Evolutionary conservation across 2,329 filamentous ascomycete species (phyloP).

Genomic region (Phaeoacremonium minimum): DNA sequence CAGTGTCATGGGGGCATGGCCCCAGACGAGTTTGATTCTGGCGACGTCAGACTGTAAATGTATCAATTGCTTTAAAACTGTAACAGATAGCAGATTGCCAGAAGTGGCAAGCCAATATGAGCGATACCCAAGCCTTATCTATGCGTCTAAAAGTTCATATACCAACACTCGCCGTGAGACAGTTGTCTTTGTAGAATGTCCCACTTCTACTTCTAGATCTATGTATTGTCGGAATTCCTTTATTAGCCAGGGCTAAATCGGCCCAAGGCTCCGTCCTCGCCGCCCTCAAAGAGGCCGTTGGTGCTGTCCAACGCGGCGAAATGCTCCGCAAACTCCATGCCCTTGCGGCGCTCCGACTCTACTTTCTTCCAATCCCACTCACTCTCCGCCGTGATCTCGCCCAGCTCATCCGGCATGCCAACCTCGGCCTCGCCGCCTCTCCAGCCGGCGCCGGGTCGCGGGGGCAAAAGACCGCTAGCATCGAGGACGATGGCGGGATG

Average conservation of each 20-base stretch:
- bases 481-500: conserved; percentile 73
- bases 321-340: conserved; percentile 49
- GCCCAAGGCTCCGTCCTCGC: conserved; percentile 45
- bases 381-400: conserved; percentile 25
- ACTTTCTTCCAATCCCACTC: conserved; percentile 56
- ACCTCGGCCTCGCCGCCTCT: conserved; percentile 37
- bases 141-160: too few species aligned
- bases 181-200: too few species aligned
- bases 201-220: not conserved
- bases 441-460: conserved; percentile 63
- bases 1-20: too few species aligned
- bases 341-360: conserved; percentile 50
- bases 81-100: too few species aligned
- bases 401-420: conserved; percentile 31
- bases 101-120: too few species aligned
- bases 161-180: too few species aligned
- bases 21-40: too few species aligned
- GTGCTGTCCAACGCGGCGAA: conserved; percentile 54
- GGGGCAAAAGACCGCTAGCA: conserved; percentile 69
- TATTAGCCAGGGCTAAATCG: conserved; percentile 26
- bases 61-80: too few species aligned
- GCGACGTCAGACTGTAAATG: too few species aligned
- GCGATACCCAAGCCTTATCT: too few species aligned
- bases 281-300: conserved; percentile 48
- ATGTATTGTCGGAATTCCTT: too few species aligned